These are phyloP conservation scores for Glaciozyma antarctica DNA, from an alignment of 768 basidiomycete species.

Conservation along the genomic window DNA sequence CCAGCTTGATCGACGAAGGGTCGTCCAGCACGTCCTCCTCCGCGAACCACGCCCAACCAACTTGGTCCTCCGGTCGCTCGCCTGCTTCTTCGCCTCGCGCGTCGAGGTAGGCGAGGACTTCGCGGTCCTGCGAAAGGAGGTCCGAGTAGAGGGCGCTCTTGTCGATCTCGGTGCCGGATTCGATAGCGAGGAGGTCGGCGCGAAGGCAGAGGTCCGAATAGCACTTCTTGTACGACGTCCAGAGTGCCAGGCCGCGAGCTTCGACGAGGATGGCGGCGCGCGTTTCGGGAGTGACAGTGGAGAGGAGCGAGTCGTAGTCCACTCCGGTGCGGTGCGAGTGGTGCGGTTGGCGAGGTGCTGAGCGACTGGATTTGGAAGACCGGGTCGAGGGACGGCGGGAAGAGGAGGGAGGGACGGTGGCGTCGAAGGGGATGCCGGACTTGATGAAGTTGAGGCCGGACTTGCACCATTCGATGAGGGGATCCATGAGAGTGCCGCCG, in stretches of 20 bases:
- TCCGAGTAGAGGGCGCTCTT: background rate
- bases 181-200: constrained; percentile 11
- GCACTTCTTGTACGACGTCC: constrained; percentile 14
- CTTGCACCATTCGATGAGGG: constrained; percentile 15
- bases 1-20: too few relatives aligned
- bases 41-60: background rate
- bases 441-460: constrained; percentile 22
- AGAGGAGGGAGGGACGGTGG: constrained; percentile 3
- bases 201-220: constrained; percentile 17
- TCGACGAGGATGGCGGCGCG: constrained; percentile 4
- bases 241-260: constrained; percentile 1
- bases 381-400: constrained; percentile 9
- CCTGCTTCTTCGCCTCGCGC: background rate
- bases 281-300: background rate
- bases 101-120: background rate
- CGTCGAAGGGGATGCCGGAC: constrained; percentile 4
- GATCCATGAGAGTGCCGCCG: constrained; percentile 15
- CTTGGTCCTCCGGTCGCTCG: background rate
- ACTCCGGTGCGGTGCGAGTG: background rate
- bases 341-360: background rate
- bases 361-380: constrained; percentile 2
- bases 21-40: background rate
- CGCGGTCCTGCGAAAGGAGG: background rate
- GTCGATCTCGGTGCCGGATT: too few relatives aligned
- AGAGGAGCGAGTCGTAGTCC: constrained; percentile 1